Conservation (phyloP, 352 stramenopile species). For the Thraustotheca clavata region DNA sequence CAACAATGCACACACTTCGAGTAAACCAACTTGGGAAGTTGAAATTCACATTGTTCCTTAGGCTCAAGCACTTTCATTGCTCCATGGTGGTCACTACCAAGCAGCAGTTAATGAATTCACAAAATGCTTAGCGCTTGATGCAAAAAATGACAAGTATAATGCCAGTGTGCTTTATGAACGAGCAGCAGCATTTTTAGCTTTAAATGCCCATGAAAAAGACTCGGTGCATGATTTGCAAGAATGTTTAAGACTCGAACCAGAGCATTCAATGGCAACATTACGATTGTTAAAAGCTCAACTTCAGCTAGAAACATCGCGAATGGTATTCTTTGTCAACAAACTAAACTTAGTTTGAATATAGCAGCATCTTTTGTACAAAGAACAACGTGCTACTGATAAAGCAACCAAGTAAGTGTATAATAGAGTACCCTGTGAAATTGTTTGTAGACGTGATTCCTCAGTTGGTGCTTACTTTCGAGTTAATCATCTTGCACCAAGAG, state of each 20-base stretch:
- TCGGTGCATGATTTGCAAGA: background rate
- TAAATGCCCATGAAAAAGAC: background rate
- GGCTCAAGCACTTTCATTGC: background rate
- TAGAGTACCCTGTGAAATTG: background rate
- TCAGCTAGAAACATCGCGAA: background rate
- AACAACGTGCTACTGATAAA: conserved; percentile 12
- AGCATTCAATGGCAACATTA: background rate
- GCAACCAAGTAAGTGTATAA: background rate
- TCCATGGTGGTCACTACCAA: background rate
- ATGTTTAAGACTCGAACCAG: background rate
- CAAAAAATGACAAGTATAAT: background rate
- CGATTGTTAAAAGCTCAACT: background rate
- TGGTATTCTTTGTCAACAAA: conserved; percentile 1
- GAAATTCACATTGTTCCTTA: background rate
- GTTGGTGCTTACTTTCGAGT: background rate
- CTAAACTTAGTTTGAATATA: background rate
- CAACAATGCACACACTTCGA: background rate
- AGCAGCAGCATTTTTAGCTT: background rate
- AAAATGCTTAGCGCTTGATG: background rate
- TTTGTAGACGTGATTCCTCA: background rate
- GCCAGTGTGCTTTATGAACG: conserved; percentile 13
- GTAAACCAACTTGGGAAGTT: background rate
- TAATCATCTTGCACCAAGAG: background rate
- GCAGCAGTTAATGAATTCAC: background rate
- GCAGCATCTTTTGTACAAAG: conserved; percentile 12